phyloP scores from a whole-genome alignment of 2,329 filamentous ascomycete species.

The Domatiomyces globalis region DNA sequence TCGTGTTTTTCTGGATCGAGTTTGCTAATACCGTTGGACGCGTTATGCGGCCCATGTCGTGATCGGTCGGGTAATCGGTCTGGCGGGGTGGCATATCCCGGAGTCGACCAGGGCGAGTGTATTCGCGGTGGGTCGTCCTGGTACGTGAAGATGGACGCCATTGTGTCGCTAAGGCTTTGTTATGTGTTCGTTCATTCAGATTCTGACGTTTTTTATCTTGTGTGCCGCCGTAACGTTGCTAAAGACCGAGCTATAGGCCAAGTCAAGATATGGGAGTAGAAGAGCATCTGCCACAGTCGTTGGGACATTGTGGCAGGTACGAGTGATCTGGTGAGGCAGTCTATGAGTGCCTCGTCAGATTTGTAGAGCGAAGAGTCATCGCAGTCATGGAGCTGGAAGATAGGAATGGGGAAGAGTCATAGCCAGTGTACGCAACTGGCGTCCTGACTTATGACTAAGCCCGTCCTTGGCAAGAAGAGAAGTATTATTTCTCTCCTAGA shows the following conservation, averaged over 20 bases:
- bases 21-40: constrained; percentile 48
- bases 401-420: background rate
- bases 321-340: background rate
- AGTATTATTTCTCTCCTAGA: too few relatives aligned
- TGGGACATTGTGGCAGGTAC: constrained; percentile 30
- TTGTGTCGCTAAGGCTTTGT: constrained; percentile 3
- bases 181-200: constrained; percentile 1
- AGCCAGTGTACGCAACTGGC: too few relatives aligned
- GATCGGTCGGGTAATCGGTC: constrained; percentile 12
- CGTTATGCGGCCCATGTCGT: constrained; percentile 18
- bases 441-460: background rate
- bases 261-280: constrained; percentile 38
- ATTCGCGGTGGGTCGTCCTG: constrained; percentile 78
- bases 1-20: constrained; percentile 84
- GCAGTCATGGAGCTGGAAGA: background rate
- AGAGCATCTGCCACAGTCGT: constrained; percentile 32
- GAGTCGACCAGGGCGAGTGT: constrained; percentile 73
- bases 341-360: background rate
- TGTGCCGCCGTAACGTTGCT: constrained; percentile 5
- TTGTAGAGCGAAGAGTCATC: background rate
- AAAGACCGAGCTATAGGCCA: constrained; percentile 27
- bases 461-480: background rate
- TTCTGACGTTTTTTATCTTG: constrained; percentile 4
- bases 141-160: constrained; percentile 95
- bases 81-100: constrained; percentile 33